Evolutionary conservation across 208 protist species (phyloP).

Genomic region (Wallacemonas rigidus): DNA sequence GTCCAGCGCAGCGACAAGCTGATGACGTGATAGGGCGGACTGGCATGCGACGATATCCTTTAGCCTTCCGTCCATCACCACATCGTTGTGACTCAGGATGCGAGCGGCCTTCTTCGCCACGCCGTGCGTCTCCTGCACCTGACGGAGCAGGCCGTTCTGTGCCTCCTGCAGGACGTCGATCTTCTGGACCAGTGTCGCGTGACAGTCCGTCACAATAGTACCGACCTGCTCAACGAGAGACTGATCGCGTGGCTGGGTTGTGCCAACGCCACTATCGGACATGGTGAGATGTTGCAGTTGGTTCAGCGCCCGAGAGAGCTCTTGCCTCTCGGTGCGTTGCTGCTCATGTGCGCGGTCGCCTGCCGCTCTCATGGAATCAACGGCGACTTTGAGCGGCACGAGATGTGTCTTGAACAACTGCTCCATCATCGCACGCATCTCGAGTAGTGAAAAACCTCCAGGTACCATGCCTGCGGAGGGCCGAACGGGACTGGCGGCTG

Average conservation of each 20-base stretch:
- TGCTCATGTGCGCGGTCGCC: conserved; percentile 19
- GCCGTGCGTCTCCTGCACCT: conserved; percentile 8
- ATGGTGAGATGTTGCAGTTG: background rate
- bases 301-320: background rate
- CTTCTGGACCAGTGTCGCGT: conserved; percentile 16
- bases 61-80: conserved; percentile 38
- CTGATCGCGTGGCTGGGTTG: conserved; percentile 3
- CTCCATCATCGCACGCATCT: conserved; percentile 20
- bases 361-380: conserved; percentile 28
- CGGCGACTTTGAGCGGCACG: conserved; percentile 26
- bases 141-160: background rate
- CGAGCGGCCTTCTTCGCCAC: conserved; percentile 27
- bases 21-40: conserved; percentile 25
- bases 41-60: conserved; percentile 25
- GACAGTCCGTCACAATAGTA: conserved; percentile 25
- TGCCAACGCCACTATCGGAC: background rate
- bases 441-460: conserved; percentile 3
- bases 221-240: conserved; percentile 29
- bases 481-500: background rate
- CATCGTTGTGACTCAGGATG: conserved; percentile 28
- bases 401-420: conserved; percentile 23
- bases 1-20: background rate
- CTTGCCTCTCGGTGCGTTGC: background rate
- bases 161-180: conserved; percentile 15
- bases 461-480: background rate